Evolutionary conservation across 768 basidiomycete genomes (phyloP).

Genomic region (Tricholoma saponaceum): DNA sequence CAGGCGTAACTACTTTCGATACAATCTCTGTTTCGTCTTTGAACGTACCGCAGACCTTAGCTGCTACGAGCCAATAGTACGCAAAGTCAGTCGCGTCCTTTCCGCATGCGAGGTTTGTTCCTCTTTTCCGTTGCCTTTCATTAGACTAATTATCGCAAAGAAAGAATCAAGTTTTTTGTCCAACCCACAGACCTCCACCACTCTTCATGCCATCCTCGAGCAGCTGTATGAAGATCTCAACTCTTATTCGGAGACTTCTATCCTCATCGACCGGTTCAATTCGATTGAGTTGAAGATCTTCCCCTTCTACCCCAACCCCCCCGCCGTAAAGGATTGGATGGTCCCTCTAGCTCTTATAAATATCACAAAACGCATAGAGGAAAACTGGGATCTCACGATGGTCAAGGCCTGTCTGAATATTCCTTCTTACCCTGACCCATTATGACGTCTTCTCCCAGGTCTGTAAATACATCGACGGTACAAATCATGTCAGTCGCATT

Average conservation of each 20-base stretch:
- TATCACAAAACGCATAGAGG: slow-evolving; percentile 73
- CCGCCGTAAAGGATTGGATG: slow-evolving; percentile 88
- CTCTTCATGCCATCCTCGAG: slow-evolving; percentile 83
- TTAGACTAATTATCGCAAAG: slow-evolving; percentile 30
- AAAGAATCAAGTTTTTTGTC: slow-evolving; percentile 91
- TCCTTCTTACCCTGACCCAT: background rate
- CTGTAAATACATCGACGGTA: slow-evolving; percentile 81
- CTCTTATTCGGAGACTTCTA: slow-evolving; percentile 95
- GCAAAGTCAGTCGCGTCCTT: slow-evolving; percentile 90
- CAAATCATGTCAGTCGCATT: slow-evolving; percentile 87
- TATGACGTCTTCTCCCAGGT: slow-evolving; percentile 41
- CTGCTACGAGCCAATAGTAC: slow-evolving; percentile 93
- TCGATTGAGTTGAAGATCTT: slow-evolving; percentile 95
- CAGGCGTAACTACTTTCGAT: slow-evolving; percentile 83
- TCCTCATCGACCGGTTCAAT: slow-evolving; percentile 87
- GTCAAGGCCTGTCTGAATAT: slow-evolving; percentile 50
- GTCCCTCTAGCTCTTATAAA: slow-evolving; percentile 90
- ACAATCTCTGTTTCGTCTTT: slow-evolving; percentile 97
- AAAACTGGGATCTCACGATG: slow-evolving; percentile 97
- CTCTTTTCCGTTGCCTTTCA: background rate
- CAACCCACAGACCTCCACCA: slow-evolving; percentile 56
- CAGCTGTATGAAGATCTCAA: slow-evolving; percentile 97
- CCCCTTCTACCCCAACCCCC: slow-evolving; percentile 95
- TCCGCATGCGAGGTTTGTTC: slow-evolving; percentile 76
- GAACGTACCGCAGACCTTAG: slow-evolving; percentile 86